Evolutionary conservation across 2,329 filamentous ascomycete genomes (phyloP), one percentile per base, ranked within the genome.

Genomic region (Sporothrix brunneoviolacea): DNA sequence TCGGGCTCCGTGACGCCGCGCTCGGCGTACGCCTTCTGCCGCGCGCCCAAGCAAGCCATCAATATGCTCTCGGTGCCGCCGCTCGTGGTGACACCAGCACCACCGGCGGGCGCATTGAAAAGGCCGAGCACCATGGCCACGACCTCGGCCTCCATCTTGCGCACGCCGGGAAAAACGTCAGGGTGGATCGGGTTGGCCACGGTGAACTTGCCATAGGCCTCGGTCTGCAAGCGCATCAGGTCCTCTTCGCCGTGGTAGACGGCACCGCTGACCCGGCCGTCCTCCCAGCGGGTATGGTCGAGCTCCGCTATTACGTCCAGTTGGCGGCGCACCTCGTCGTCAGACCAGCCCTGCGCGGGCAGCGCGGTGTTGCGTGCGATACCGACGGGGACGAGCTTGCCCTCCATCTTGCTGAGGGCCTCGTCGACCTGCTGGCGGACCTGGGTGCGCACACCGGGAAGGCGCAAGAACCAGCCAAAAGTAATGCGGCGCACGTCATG

Each of bases 61-160:
- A 98, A 74, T 61, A 98, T 98, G 53, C 89, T 95, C 69, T 98
- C 93, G 0, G 93, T 96, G 43, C 93, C 93, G 55, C 93, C 93
- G 55, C 86, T 88, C 2, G 93, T 97, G 15, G 88, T 90, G 9
- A 93, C 89, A 55, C 93, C 93, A 5, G 88, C 91, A 27, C 84
- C 88, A 50, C 82, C 84, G n/a, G 82, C 73, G 3, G 93, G 93
- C 8, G 86, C 90, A 67, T 95, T 88, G 74, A 96, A 98, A 66
- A 98, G 72, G 39, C 80, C 79, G 54, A 95, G 73, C 27, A 94
- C 90, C 91, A 98, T 98, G 58, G 91, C 86, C 47, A 98, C 93
- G 55, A 98, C 75, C 72, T 98, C 93, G 39, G 93, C 91, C 73
- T 98, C 93, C 93, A 98, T 98, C 79, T 98, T 98, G 61, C 93